These are phyloP conservation scores for Halophytophthora batemanensis DNA, from an alignment of 352 stramenopile species.

Conservation along the genomic window DNA sequence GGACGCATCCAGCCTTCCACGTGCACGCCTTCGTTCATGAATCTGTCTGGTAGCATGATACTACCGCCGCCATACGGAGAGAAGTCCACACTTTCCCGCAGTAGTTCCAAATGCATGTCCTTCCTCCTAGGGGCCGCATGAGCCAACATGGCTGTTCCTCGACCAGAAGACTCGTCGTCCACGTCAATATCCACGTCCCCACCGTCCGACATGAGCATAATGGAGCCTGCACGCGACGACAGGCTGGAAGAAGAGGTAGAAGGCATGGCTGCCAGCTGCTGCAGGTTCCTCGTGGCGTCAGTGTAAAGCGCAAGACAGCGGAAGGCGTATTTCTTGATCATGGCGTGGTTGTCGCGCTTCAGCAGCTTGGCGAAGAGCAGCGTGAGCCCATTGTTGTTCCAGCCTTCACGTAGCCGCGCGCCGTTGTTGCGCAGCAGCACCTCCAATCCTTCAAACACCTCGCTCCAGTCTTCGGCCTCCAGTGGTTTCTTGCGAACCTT, in stretches of 20 bases:
- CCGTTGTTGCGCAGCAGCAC: slow-evolving; percentile 78
- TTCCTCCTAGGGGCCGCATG: slow-evolving; percentile 38
- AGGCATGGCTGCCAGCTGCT: slow-evolving; percentile 52
- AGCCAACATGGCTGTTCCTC: slow-evolving; percentile 36
- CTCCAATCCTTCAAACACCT: slow-evolving; percentile 86
- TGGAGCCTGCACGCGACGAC: slow-evolving; percentile 27
- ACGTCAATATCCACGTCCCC: slow-evolving; percentile 47
- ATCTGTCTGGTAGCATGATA: slow-evolving; percentile 76
- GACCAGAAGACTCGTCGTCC: slow-evolving; percentile 24
- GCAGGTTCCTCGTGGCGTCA: slow-evolving; percentile 69
- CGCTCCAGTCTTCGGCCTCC: slow-evolving; percentile 86
- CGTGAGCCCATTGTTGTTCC: slow-evolving; percentile 79
- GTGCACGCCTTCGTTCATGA: slow-evolving; percentile 80
- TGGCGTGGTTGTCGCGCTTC: slow-evolving; percentile 80
- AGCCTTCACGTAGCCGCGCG: slow-evolving; percentile 63
- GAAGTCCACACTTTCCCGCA: slow-evolving; percentile 84
- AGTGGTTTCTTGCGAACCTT: slow-evolving; percentile 79
- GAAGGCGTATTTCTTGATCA: slow-evolving; percentile 91
- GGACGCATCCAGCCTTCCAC: slow-evolving; percentile 85
- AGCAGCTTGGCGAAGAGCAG: slow-evolving; percentile 84
- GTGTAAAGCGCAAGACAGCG: slow-evolving; percentile 80
- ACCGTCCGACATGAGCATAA: slow-evolving; percentile 36
- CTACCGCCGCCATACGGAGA: slow-evolving; percentile 80
- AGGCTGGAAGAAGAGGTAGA: slow-evolving; percentile 33
- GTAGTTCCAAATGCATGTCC: slow-evolving; percentile 69